These are phyloP conservation scores for Kodamaea sp. DNA, from an alignment of 1,139 yeast genomes.

Conservation along the genomic window DNA sequence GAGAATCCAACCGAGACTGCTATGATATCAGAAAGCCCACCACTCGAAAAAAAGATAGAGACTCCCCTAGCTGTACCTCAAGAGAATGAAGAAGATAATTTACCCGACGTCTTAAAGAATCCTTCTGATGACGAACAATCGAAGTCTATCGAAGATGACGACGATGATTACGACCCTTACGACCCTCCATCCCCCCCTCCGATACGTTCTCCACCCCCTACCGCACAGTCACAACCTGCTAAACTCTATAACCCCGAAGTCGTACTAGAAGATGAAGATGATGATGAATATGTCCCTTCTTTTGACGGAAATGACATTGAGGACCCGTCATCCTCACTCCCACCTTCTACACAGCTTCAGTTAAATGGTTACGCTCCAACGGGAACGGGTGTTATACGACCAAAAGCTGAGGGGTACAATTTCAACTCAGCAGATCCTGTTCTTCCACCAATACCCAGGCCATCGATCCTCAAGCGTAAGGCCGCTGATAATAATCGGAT, in stretches of 20 bases:
- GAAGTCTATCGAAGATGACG: not conserved
- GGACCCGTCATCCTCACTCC: no score
- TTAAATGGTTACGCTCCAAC: conserved; percentile 4
- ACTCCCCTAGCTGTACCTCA: no score
- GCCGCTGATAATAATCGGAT: conserved; percentile 6
- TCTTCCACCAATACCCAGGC: conserved; percentile 1
- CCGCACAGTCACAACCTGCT: no score
- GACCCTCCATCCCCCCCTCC: not conserved
- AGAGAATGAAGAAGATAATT: not conserved
- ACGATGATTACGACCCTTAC: conserved; percentile 1
- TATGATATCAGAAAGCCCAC: no score
- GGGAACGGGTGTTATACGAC: conserved; percentile 6
- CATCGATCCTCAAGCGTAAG: conserved; percentile 9
- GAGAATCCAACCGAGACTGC: no score
- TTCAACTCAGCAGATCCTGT: not conserved
- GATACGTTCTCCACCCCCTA: no score
- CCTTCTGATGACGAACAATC: not conserved
- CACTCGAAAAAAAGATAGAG: no score
- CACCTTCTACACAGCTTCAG: no score
- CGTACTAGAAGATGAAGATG: conserved; percentile 6
- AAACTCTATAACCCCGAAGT: no score
- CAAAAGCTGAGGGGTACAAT: conserved; percentile 1
- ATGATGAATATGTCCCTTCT: conserved; percentile 12
- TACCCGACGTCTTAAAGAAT: not conserved
- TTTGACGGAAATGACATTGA: no score